Base-by-base conservation (phyloP, 192 early-diverging fungal species). In the Rhizophagus sp. region DNA sequence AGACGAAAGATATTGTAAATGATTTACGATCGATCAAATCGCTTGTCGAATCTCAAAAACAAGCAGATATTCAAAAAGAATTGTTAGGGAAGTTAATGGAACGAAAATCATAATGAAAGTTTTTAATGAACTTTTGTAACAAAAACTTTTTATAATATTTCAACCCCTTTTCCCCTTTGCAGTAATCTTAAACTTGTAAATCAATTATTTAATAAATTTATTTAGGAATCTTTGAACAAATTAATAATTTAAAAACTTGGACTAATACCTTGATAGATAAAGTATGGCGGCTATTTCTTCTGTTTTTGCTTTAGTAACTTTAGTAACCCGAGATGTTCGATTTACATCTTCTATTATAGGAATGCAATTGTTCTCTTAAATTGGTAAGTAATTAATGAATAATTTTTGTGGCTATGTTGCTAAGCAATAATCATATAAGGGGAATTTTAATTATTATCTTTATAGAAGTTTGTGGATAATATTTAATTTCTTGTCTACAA, bases 1-100 rank as follows among this genome's bases (percentile, higher is more conserved):
- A 98, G 84, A 98, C 97, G 4, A 96, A 94, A 83, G 97, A 98
- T 80, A 97, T 98, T 81, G 95, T 96, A 76, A 98, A 97, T 81
- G 96, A 97, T 76, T 85, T 99, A 80, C 88, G 98, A 76, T 93
- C 92, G 33, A 87, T 92, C 10, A 87, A 91, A 1, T 92, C 91
- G n/a, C 79, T 98, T 75, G 86, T 84, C 30, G 96, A 96, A 82
- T 88, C 88, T 47, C 90, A 85, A 83, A 93, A 90, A 80, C 93
- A 96, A 62, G 91, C 90, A 34, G 91, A 89, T 17, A 87, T 97
- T 76, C 95, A 96, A 82, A 87, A 88, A 44, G 95, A 96, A 82
- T 86, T 96, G 70, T 89, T 95, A 62, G 88, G 89, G 30, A 89
- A 92, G 82, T 88, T 96, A 66, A 91, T 92, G 82, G 85, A 83